phyloP scores from a whole-genome alignment of 1,284 basidiomycete genomes.

The Tausonia pullulans region DNA sequence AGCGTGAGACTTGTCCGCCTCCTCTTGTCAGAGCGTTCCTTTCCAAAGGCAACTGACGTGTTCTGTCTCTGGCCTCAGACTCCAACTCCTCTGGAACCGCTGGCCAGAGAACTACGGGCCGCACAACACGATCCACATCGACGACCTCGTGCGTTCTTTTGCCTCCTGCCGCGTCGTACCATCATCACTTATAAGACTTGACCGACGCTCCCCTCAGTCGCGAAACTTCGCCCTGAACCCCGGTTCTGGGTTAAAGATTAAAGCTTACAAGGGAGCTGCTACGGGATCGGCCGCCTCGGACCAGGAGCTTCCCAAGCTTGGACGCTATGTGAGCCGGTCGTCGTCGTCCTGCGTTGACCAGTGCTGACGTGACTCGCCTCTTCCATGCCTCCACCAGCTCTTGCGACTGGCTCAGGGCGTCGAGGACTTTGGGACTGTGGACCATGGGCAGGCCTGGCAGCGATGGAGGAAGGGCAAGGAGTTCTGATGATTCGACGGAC shows the following conservation, averaged over 20 bases:
- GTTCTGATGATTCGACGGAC: no score
- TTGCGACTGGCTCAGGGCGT: no score
- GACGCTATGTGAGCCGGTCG: conserved; percentile 40
- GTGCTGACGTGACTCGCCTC: no score
- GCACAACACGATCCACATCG: conserved; percentile 60
- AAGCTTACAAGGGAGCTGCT: conserved; percentile 64
- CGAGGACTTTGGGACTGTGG: no score
- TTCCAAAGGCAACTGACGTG: no score
- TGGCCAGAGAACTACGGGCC: conserved; percentile 59
- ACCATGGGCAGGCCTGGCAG: no score
- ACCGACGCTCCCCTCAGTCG: conserved; percentile 36
- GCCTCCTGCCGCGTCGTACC: neutral
- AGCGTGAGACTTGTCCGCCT: no score
- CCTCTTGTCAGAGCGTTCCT: no score
- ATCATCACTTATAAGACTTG: neutral
- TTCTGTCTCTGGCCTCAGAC: conserved; percentile 31
- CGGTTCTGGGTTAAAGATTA: conserved; percentile 68
- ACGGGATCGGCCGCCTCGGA: conserved; percentile 40
- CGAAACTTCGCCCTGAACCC: conserved; percentile 82
- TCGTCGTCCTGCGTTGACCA: no score
- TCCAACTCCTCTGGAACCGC: conserved; percentile 78
- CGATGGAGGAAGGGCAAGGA: no score
- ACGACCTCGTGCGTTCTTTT: conserved; percentile 46
- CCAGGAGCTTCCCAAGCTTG: conserved; percentile 53
- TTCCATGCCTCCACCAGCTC: no score